Evolutionary conservation across 495 filamentous ascomycete species (phyloP).

Genomic region (Platismatia glauca): DNA sequence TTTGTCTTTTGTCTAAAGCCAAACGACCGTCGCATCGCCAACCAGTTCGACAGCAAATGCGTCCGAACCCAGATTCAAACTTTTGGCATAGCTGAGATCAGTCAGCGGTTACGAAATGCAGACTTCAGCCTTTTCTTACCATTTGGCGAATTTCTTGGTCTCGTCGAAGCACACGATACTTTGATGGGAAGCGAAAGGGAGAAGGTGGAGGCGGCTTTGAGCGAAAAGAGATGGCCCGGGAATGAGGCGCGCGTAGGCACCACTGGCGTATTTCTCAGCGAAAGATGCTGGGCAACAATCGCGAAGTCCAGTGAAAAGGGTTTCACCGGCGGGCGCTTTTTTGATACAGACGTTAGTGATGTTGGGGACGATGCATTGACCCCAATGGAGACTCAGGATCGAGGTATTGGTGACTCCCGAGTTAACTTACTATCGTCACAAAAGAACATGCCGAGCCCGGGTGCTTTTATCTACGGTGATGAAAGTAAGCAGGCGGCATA

Average conservation of each 20-base stretch:
- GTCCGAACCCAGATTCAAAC: slow-evolving; percentile 91
- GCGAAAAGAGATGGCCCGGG: slow-evolving; percentile 79
- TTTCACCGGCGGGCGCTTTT: slow-evolving; percentile 28
- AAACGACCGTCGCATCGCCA: slow-evolving; percentile 93
- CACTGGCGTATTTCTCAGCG: slow-evolving; percentile 91
- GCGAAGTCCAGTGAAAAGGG: slow-evolving; percentile 61
- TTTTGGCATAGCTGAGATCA: slow-evolving; percentile 94
- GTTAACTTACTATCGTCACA: slow-evolving; percentile 55
- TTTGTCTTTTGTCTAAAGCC: slow-evolving; percentile 97
- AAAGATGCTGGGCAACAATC: slow-evolving; percentile 87
- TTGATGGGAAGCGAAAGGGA: slow-evolving; percentile 88
- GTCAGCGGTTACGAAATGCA: slow-evolving; percentile 79
- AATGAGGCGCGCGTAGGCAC: slow-evolving; percentile 87
- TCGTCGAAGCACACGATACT: slow-evolving; percentile 71
- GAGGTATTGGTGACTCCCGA: slow-evolving; percentile 58
- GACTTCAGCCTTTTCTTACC: slow-evolving; percentile 95
- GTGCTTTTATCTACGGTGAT: slow-evolving; percentile 59
- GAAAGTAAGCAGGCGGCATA: slow-evolving; percentile 62
- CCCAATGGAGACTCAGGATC: slow-evolving; percentile 35
- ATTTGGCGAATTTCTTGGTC: slow-evolving; percentile 88
- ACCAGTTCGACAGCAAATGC: slow-evolving; percentile 98
- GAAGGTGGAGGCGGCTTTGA: slow-evolving; percentile 80
- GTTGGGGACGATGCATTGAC: slow-evolving; percentile 38
- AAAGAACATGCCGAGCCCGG: slow-evolving; percentile 48
- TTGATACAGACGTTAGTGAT: slow-evolving; percentile 42